Evolutionary conservation across 495 filamentous ascomycete species (phyloP), one percentile per base, ranked within the genome.

Genomic region (Aspergillus sclerotioniger): DNA sequence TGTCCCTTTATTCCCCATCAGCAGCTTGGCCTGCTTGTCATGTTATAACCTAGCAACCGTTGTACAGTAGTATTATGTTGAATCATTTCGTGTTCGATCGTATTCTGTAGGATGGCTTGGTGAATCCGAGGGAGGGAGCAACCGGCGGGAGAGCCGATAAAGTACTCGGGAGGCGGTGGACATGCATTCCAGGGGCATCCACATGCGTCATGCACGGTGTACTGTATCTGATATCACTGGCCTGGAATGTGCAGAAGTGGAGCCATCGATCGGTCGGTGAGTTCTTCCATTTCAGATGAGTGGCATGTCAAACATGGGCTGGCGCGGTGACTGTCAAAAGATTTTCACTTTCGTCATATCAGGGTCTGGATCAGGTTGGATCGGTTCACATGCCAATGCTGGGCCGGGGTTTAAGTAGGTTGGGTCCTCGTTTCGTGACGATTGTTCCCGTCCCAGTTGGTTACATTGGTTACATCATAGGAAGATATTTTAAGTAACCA

Each of bases 161-260:
- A 41, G 37, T 15, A 39, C n/a, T 41, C 35, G 35, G 35, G 35
- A 41, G 37, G 37, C 37, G 37, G 37, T 41, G 37, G 37, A 50
- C 28, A 50, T n/a, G n/a, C 47, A 50, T 50, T 50, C 47, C 47
- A n/a, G 25, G 25, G 47, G 25, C 47, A 15, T 32, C 47, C 47
- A 50, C 47, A 28, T 50, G 47, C 28, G 47, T 50, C 47, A 50
- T 50, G 47, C 47, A 50, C 47, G 47, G 25, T 50, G 28, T 32
- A 50, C 47, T 32, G 47, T 32, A 50, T 50, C 47, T 50, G 31
- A 32, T n/a, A 32, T 32, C 37, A 41, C 10, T n/a, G 16, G 47
- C 31, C 31, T 50, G 47, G 47, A 50, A 50, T 50, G 47, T 50
- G 47, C 47, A 50, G 33, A 17, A 50, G 47, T 50, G 47, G 47